A percentile compares a stretch with the other conserved stretches of the same genome.
Conservation (phyloP, 23 red algal genomes). For the Gracilariopsis chorda region DNA sequence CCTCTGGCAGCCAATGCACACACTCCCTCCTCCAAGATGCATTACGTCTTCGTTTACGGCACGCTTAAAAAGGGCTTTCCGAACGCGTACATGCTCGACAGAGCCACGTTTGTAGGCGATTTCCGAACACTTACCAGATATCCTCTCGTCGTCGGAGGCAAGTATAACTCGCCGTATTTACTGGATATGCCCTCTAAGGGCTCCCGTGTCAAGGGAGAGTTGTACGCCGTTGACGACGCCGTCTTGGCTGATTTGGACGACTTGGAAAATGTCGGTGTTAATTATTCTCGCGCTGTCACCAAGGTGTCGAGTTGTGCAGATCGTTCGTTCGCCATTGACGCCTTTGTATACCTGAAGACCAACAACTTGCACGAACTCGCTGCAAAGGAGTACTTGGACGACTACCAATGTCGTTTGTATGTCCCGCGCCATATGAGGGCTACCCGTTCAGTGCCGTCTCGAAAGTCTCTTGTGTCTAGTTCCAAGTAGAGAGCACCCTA, state of each 20-base stretch:
- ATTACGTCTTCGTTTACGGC: constrained; percentile 91
- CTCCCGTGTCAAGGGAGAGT: constrained; percentile 79
- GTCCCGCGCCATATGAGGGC: constrained; percentile 71
- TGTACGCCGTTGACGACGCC: constrained; percentile 80
- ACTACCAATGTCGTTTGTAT: constrained; percentile 87
- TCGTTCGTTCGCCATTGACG: constrained; percentile 24
- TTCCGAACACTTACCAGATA: constrained; percentile 69
- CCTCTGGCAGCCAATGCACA: not conserved
- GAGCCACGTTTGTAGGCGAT: constrained; percentile 66
- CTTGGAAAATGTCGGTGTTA: constrained; percentile 89
- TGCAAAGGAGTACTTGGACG: constrained; percentile 27
- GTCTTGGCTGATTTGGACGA: constrained; percentile 78
- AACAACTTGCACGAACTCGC: constrained; percentile 59
- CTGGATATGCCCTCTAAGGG: constrained; percentile 58
- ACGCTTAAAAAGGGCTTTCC: constrained; percentile 90
- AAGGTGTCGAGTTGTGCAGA: constrained; percentile 18
- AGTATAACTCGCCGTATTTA: constrained; percentile 82
- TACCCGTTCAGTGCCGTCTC: no score
- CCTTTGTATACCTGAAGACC: constrained; percentile 83
- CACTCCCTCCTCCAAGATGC: not conserved
- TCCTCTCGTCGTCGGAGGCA: constrained; percentile 85
- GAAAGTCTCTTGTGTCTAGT: no score
- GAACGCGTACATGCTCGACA: constrained; percentile 64
- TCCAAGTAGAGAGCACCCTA: no score
- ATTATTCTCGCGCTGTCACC: constrained; percentile 71